Evolutionary conservation across 495 filamentous ascomycete genomes (phyloP).

Genomic region (Neurospora sp.): DNA sequence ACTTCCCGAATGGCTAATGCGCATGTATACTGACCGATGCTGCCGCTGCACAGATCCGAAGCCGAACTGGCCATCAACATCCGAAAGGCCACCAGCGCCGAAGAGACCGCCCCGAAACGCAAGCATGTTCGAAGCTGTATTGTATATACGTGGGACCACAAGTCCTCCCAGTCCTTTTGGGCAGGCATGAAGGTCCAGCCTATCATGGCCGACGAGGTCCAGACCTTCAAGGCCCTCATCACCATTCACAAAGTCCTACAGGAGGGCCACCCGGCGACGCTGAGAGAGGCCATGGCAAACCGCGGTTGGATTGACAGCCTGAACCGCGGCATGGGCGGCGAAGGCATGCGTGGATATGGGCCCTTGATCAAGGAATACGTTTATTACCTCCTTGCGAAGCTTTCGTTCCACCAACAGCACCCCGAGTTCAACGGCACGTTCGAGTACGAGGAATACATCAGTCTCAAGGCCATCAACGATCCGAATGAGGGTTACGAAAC

Average conservation of each 20-base stretch:
- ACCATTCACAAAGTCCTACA: slow-evolving; percentile 94
- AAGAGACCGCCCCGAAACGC: slow-evolving; percentile 93
- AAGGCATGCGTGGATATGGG: slow-evolving; percentile 84
- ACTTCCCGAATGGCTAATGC: neutral
- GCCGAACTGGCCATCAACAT: slow-evolving; percentile 91
- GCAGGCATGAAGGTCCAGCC: slow-evolving; percentile 99
- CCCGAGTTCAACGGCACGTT: slow-evolving; percentile 98
- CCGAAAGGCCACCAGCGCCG: slow-evolving; percentile 88
- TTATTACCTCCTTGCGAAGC: slow-evolving; percentile 83
- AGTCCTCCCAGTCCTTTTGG: slow-evolving; percentile 94
- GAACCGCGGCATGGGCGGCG: slow-evolving; percentile 71
- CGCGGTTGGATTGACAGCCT: slow-evolving; percentile 87
- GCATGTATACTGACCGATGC: slow-evolving; percentile 12
- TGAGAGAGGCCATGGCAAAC: slow-evolving; percentile 84
- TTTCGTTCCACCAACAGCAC: slow-evolving; percentile 89
- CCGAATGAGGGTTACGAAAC: slow-evolving; percentile 99
- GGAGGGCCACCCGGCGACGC: slow-evolving; percentile 81
- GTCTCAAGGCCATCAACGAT: slow-evolving; percentile 94
- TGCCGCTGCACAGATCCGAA: slow-evolving; percentile 57
- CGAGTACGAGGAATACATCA: slow-evolving; percentile 98
- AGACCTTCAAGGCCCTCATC: slow-evolving; percentile 88
- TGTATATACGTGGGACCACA: slow-evolving; percentile 99
- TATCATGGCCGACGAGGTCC: slow-evolving; percentile 88
- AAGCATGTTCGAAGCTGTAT: slow-evolving; percentile 98
- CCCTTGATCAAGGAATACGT: slow-evolving; percentile 93